These are phyloP conservation scores for Botrytis cinerea DNA, from an alignment of 2,329 filamentous ascomycete genomes.

Conservation along the genomic window DNA sequence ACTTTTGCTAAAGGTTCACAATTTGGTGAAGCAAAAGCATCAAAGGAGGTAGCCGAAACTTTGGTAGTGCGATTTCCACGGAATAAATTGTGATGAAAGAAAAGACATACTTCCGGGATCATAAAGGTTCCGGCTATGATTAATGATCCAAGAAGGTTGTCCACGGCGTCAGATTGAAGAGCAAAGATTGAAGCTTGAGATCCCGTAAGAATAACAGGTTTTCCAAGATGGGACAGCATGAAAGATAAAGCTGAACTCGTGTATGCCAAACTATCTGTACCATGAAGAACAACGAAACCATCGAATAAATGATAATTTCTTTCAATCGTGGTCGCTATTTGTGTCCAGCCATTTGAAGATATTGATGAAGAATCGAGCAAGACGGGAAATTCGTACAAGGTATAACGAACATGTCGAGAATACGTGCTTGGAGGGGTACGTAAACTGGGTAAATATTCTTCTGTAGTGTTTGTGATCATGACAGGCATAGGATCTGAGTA, in stretches of 20 bases:
- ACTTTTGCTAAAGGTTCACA: conserved; percentile 64
- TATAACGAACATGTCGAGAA: conserved; percentile 65
- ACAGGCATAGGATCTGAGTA: conserved; percentile 40
- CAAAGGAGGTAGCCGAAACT: conserved; percentile 67
- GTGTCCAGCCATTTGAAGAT: conserved; percentile 69
- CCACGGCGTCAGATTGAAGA: conserved; percentile 69
- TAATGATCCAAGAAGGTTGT: conserved; percentile 69
- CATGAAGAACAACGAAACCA: conserved; percentile 71
- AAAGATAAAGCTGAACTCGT: conserved; percentile 71
- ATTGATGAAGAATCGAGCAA: conserved; percentile 72
- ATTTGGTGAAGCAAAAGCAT: conserved; percentile 69
- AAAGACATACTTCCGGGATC: conserved; percentile 73
- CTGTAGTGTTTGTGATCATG: conserved; percentile 34
- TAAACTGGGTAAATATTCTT: conserved; percentile 37
- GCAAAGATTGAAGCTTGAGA: conserved; percentile 69
- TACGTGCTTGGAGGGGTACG: conserved; percentile 66
- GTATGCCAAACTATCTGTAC: conserved; percentile 70
- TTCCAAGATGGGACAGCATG: conserved; percentile 71
- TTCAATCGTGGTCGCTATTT: conserved; percentile 60
- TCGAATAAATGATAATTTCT: conserved; percentile 70
- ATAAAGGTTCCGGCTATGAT: conserved; percentile 73
- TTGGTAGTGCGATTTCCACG: conserved; percentile 70
- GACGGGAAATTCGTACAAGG: conserved; percentile 67
- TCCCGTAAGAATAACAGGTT: conserved; percentile 68
- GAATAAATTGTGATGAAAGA: conserved; percentile 72